phyloP scores from a whole-genome alignment of 2,329 filamentous ascomycete species.

The Xylariaceae sp. region DNA sequence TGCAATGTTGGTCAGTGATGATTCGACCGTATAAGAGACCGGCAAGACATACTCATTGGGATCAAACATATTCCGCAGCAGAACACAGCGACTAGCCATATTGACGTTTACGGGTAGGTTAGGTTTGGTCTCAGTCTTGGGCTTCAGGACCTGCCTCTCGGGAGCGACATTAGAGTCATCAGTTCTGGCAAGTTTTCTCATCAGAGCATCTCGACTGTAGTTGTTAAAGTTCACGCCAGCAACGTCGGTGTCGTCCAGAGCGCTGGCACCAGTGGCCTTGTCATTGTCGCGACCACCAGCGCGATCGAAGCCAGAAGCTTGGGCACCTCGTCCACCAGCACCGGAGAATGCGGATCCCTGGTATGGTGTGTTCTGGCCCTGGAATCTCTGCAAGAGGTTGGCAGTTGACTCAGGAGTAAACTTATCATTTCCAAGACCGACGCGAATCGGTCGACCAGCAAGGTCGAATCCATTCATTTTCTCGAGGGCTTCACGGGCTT shows the following conservation, averaged over 20 bases:
- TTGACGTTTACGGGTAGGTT: constrained; percentile 75
- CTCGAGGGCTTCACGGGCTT: constrained; percentile 91
- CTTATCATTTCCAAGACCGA: constrained; percentile 99
- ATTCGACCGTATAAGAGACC: not conserved
- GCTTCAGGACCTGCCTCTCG: constrained; percentile 69
- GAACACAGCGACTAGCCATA: constrained; percentile 88
- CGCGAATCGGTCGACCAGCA: constrained; percentile 92
- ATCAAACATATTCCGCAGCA: constrained; percentile 95
- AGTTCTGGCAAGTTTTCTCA: constrained; percentile 96
- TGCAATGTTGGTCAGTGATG: constrained; percentile 40
- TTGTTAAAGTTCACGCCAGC: constrained; percentile 99
- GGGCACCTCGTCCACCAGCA: constrained; percentile 78
- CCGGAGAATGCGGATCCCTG: constrained; percentile 92
- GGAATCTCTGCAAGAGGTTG: constrained; percentile 87
- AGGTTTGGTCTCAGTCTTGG: constrained; percentile 74
- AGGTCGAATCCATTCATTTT: constrained; percentile 99
- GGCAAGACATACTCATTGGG: constrained; percentile 71
- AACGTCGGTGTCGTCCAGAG: constrained; percentile 95
- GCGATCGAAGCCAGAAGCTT: constrained; percentile 85
- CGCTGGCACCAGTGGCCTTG: constrained; percentile 86
- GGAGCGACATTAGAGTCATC: constrained; percentile 70
- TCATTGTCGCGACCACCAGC: constrained; percentile 84
- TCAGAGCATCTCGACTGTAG: constrained; percentile 96
- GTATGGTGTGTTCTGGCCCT: constrained; percentile 72
- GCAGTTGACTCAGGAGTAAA: constrained; percentile 97